Percentiles rank a stretch among this genome's conserved stretches.
These are phyloP conservation scores for Penicillium crystallinum DNA, from an alignment of 495 filamentous ascomycete species.

Conservation along the genomic window DNA sequence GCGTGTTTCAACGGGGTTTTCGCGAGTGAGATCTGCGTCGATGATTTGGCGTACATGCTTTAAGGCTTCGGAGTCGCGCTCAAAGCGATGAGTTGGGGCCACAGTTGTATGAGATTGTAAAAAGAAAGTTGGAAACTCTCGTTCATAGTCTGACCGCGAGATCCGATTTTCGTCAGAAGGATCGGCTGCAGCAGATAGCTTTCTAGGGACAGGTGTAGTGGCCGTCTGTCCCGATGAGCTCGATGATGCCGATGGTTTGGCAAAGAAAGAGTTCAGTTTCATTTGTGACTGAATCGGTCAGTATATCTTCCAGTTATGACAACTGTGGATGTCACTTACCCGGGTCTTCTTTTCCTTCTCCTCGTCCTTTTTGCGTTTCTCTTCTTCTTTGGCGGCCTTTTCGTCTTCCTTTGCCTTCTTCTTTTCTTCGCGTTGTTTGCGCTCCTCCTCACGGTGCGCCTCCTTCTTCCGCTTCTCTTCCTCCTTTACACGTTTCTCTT, in stretches of 20 bases:
- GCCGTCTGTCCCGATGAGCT: constrained; percentile 8
- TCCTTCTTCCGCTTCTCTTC: constrained; percentile 42
- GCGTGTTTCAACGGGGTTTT: constrained; percentile 13
- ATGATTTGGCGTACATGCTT: constrained; percentile 41
- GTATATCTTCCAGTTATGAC: background rate
- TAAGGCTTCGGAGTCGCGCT: constrained; percentile 53
- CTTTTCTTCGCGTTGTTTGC: constrained; percentile 43
- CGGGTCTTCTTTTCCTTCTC: constrained; percentile 63
- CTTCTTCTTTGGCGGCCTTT: constrained; percentile 51
- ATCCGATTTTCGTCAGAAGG: constrained; percentile 9
- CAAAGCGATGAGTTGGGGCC: constrained; percentile 49
- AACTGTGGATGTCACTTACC: constrained; percentile 35
- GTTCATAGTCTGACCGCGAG: constrained; percentile 57
- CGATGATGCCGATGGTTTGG: constrained; percentile 37
- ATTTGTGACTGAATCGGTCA: constrained; percentile 48
- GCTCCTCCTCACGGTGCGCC: constrained; percentile 14
- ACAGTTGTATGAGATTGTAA: constrained; percentile 60
- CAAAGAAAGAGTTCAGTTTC: constrained; percentile 58
- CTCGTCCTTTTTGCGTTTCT: constrained; percentile 55
- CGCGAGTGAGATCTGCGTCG: constrained; percentile 37
- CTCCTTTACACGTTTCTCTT: constrained; percentile 41
- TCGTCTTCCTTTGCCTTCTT: constrained; percentile 61
- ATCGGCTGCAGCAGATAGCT: constrained; percentile 12
- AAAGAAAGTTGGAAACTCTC: constrained; percentile 72
- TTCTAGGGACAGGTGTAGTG: constrained; percentile 18